Conservation (phyloP, 768 basidiomycete species). For the Rhizopogon vinicolor region DNA sequence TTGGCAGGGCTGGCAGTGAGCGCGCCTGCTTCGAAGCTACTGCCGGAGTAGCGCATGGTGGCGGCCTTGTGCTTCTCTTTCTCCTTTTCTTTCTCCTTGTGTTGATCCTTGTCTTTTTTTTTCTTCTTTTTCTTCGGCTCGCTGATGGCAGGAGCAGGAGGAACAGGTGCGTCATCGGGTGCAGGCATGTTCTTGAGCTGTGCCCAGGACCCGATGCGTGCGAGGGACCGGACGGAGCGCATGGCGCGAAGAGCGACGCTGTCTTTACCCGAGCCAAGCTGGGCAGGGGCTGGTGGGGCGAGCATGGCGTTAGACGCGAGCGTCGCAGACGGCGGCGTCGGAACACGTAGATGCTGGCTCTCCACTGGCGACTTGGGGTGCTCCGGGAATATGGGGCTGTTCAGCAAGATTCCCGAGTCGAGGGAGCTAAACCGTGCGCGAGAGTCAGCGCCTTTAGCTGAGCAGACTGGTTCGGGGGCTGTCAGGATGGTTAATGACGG, state of each 20-base stretch:
- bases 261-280: constrained; percentile 32
- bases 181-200: constrained; percentile 43
- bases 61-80: constrained; percentile 30
- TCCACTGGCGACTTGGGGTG: constrained; percentile 10
- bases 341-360: constrained; percentile 4
- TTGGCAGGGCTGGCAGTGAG: constrained; percentile 34
- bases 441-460: constrained; percentile 17
- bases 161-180: constrained; percentile 19
- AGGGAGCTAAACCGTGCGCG: constrained; percentile 66
- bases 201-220: constrained; percentile 70
- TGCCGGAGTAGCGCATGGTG: constrained; percentile 45
- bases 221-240: constrained; percentile 67
- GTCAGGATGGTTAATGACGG: constrained; percentile 1
- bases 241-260: constrained; percentile 80
- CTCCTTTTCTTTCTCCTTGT: constrained; percentile 12
- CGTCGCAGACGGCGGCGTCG: constrained; percentile 25
- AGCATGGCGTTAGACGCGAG: constrained; percentile 33
- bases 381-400: constrained; percentile 14
- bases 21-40: constrained; percentile 67
- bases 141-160: constrained; percentile 2
- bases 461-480: constrained; percentile 44
- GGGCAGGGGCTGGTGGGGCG: constrained; percentile 29
- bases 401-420: constrained; percentile 35
- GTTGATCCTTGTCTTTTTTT: constrained; percentile 31
- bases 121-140: constrained; percentile 33